phyloP scores from a whole-genome alignment of 2,329 filamentous ascomycete species.

The Fusarium scirpi region DNA sequence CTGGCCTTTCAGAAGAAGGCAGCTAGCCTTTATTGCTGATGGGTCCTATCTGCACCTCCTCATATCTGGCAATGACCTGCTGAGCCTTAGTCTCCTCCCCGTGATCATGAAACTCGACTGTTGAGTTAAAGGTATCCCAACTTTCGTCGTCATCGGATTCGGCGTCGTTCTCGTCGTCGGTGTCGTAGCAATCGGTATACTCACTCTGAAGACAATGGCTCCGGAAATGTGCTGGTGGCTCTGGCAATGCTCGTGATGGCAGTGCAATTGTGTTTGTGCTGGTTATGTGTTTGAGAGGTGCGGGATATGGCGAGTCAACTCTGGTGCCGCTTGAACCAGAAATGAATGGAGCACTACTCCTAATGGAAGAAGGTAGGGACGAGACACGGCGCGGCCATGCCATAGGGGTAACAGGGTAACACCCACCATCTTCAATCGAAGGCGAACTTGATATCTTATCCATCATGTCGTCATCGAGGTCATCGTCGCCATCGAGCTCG shows the following conservation, averaged over 20 bases:
- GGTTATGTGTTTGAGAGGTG: constrained; percentile 50
- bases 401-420: constrained; percentile 57
- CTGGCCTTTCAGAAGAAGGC: constrained; percentile 24
- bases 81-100: not conserved
- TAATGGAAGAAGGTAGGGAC: constrained; percentile 53
- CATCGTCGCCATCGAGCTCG: constrained; percentile 75
- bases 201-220: constrained; percentile 64
- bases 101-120: constrained; percentile 23
- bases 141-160: constrained; percentile 20
- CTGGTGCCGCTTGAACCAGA: constrained; percentile 42
- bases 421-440: constrained; percentile 99
- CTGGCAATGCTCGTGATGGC: constrained; percentile 30
- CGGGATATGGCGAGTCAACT: constrained; percentile 57
- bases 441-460: constrained; percentile 99
- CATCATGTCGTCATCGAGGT: constrained; percentile 92
- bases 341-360: constrained; percentile 48
- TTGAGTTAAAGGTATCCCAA: constrained; percentile 19
- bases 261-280: constrained; percentile 40
- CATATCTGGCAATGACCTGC: not conserved
- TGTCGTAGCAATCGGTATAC: constrained; percentile 54
- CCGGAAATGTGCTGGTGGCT: constrained; percentile 27
- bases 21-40: constrained; percentile 36
- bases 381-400: constrained; percentile 60
- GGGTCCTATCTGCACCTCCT: not conserved
- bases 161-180: constrained; percentile 48